Base-by-base conservation (phyloP, 805 yeast species). In the Sugiyamaella smithiae region DNA sequence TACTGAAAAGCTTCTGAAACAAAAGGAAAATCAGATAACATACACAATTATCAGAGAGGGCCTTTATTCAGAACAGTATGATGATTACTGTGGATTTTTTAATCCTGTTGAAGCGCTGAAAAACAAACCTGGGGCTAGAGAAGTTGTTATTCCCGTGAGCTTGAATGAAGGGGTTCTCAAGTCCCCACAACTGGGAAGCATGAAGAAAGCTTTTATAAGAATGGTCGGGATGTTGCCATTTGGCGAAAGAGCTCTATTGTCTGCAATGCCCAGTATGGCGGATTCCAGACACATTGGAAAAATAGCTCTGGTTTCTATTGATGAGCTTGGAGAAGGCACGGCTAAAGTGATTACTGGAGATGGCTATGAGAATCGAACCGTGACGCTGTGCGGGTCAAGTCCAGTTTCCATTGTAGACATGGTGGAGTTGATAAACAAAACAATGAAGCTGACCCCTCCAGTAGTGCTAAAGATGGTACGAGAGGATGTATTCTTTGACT, bases 241-340 rank as follows among this genome's bases (percentile, higher is more conserved):
- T 7, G 20, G 20, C 7, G 12, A 7, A 8, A 17, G 14, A 7
- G 7, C 12, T 7, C 9, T 33, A 9, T 9, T 7, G 9, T 8
- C 8, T 6, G n/a, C 16, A 8, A 20, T 38, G 28, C 24, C 28
- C 6, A 12, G 9, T n/a, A 17, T 22, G 16, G 24, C 26, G 6
- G 46, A 23, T 17, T 38, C 38, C 7, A 43, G n/a, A 25, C 8
- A 20, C 8, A 35, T 28, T n/a, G 46, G 43, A 38, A 33, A 38
- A 14, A 43, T 43, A 14, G 46, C 46, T 22, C 20, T 23, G n/a
- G 43, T 45, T 14, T 29, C 44, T 12, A 43, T 43, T 43, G 46
- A 22, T 31, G 46, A 43, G 7, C 42, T 43, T 31, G 46, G 46
- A 16, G 46, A 43, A 43, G 46, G 43, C 12, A 43, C 46, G 7